Evolutionary conservation across 176 grass and related monocot genomes (phyloP), one percentile per base, ranked within the genome.

Genomic region (Zea mays): DNA sequence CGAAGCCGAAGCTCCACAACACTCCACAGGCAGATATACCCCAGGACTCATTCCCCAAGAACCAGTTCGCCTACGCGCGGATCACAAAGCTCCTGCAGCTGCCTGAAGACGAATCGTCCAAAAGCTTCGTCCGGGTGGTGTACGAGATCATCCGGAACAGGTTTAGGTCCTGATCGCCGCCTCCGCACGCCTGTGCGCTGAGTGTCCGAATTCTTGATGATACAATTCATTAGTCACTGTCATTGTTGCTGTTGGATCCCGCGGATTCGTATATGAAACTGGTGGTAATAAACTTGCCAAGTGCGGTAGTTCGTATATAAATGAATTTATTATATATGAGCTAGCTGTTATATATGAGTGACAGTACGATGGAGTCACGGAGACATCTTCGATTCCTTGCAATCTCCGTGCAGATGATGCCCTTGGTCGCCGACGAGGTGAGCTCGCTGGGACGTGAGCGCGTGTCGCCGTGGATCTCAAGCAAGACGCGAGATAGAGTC

Each of bases 41-140:
- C 34, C 72, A 92, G 57, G 79, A 45, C 68, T 73, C 82, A 57
- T 82, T 85, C 59, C 66, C 77, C 15, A 98, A 84, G 27, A 79
- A 88, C 34, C 78, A 82, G 40, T 74, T 80, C 20, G 90, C 96
- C 6, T 98, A 86, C 57, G 83, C 75, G 1, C 85, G 77, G 65
- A 79, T 98, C 38, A 87, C 83, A 46, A 98, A 95, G 85, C 81
- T 98, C 77, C 83, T 98, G 20, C 72, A 90, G 46, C 39, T 98
- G 11, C 85, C 92, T 39, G 85, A 95, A 81, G 90, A 95, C 11
- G 89, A 92, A 46, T 66, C 74, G 0, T 72, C 87, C 0, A 98
- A 95, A 74, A 92, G 92, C 46, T 81, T 86, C 50, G 15, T 89
- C 54, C 85, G 83, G 43, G 87, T 98, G 61, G 73, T 98, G 14